phyloP scores from a whole-genome alignment of 2,329 filamentous ascomycete species.

The Verticillium dahliae region DNA sequence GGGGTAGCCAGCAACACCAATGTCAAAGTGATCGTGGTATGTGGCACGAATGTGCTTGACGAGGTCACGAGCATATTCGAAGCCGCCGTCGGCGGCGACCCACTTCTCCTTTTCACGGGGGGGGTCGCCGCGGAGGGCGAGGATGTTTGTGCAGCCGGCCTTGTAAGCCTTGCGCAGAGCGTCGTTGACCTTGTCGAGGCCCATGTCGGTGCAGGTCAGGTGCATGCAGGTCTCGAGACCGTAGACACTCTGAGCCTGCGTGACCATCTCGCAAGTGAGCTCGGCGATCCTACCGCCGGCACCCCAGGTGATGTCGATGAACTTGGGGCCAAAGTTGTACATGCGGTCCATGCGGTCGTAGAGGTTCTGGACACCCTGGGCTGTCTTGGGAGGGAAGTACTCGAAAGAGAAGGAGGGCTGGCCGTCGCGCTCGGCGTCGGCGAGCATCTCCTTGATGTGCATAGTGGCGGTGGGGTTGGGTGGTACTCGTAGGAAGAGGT shows the following conservation, averaged over 20 bases:
- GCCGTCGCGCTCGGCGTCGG: conserved; percentile 70
- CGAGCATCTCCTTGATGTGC: conserved; percentile 92
- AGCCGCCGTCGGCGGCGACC: conserved; percentile 80
- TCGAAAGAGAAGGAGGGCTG: conserved; percentile 96
- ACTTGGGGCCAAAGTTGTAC: conserved; percentile 88
- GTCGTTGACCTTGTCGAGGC: conserved; percentile 80
- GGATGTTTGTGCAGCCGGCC: conserved; percentile 93
- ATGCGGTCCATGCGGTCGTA: conserved; percentile 99
- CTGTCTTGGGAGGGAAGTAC: conserved; percentile 97
- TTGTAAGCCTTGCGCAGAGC: conserved; percentile 86
- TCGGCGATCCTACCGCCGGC: conserved; percentile 87
- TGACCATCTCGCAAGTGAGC: conserved; percentile 95
- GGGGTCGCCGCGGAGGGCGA: conserved; percentile 88
- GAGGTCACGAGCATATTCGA: conserved; percentile 87
- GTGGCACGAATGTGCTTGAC: conserved; percentile 74
- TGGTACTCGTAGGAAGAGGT: neutral
- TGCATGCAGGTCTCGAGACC: conserved; percentile 99
- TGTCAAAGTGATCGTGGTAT: conserved; percentile 77
- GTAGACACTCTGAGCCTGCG: conserved; percentile 89
- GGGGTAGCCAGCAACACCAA: conserved; percentile 93
- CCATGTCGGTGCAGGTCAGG: conserved; percentile 97
- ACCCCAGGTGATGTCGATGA: conserved; percentile 98
- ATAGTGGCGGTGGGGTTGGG: conserved; percentile 45
- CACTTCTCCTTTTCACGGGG: conserved; percentile 91
- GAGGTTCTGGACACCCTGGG: conserved; percentile 95